phyloP scores from a whole-genome alignment of 2,329 filamentous ascomycete genomes.

The Trichoderma atroviride region DNA sequence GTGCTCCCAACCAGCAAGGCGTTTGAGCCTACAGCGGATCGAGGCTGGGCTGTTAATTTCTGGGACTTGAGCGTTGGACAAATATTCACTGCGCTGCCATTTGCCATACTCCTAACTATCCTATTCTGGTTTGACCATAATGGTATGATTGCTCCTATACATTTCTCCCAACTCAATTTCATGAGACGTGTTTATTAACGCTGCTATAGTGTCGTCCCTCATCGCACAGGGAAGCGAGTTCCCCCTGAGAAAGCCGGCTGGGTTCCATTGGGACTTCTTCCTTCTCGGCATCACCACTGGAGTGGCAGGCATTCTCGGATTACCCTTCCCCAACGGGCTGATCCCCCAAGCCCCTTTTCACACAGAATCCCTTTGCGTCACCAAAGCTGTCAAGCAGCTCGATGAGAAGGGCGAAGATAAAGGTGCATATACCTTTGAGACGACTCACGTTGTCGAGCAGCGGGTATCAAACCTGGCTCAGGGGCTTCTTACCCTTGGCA shows the following conservation, averaged over 20 bases:
- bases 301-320: constrained; percentile 72
- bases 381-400: constrained; percentile 53
- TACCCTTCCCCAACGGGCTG: constrained; percentile 81
- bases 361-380: constrained; percentile 77
- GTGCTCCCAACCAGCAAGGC: constrained; percentile 74
- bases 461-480: constrained; percentile 77
- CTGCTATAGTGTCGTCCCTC: constrained; percentile 68
- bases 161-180: neutral
- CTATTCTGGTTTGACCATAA: constrained; percentile 92
- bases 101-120: constrained; percentile 79
- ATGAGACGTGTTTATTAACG: neutral
- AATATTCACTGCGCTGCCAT: constrained; percentile 83
- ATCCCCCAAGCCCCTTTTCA: constrained; percentile 85
- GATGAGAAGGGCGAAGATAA: constrained; percentile 60
- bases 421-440: constrained; percentile 55
- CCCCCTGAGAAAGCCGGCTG: constrained; percentile 76
- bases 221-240: constrained; percentile 85
- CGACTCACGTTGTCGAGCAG: constrained; percentile 73
- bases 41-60: constrained; percentile 78
- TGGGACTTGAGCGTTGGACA: constrained; percentile 75
- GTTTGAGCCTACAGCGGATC: constrained; percentile 75
- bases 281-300: constrained; percentile 78
- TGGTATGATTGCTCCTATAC: constrained; percentile 49
- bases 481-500: constrained; percentile 75
- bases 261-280: constrained; percentile 86